A percentile compares a stretch with the other conserved stretches of the same genome.
These are phyloP conservation scores for Globisporangium echinulatum DNA, from an alignment of 352 stramenopile species.

Conservation along the genomic window DNA sequence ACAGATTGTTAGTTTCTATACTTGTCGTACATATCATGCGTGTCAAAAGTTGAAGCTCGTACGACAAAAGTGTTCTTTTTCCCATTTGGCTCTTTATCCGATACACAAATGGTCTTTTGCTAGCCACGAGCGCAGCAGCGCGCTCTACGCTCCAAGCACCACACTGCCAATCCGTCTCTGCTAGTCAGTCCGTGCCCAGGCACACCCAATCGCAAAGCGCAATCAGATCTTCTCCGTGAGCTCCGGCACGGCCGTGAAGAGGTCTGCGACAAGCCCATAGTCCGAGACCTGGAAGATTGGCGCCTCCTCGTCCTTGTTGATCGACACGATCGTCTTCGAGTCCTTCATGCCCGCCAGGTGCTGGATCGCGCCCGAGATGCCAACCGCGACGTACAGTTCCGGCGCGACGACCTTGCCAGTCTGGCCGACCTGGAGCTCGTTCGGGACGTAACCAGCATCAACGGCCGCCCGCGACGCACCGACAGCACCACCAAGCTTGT, in stretches of 20 bases:
- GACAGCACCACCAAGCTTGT: constrained; percentile 97
- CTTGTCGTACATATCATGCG: too few relatives aligned
- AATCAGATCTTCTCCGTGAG: constrained; percentile 97
- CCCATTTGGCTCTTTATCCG: too few relatives aligned
- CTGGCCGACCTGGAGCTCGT: constrained; percentile 99
- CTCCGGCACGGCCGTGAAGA: constrained; percentile 97
- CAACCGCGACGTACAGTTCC: constrained; percentile 95
- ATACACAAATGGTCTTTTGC: too few relatives aligned
- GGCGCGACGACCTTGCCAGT: constrained; percentile 98
- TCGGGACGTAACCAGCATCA: constrained; percentile 97
- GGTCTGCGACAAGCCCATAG: constrained; percentile 97
- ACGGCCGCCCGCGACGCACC: constrained; percentile 97
- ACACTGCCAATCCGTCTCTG: too few relatives aligned
- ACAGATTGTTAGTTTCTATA: too few relatives aligned
- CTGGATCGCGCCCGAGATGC: constrained; percentile 99
- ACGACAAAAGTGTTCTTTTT: too few relatives aligned
- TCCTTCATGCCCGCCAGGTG: constrained; percentile 99
- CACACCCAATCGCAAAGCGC: background rate
- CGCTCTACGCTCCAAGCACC: too few relatives aligned
- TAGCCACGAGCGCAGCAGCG: too few relatives aligned
- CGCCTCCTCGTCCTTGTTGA: constrained; percentile 99
- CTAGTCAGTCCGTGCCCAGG: too few relatives aligned
- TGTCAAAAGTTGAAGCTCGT: too few relatives aligned
- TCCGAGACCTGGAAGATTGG: constrained; percentile 99
- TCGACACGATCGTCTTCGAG: constrained; percentile 98